Evolutionary conservation across 805 yeast species (phyloP).

Genomic region (Sungouiozyma intestinalis): DNA sequence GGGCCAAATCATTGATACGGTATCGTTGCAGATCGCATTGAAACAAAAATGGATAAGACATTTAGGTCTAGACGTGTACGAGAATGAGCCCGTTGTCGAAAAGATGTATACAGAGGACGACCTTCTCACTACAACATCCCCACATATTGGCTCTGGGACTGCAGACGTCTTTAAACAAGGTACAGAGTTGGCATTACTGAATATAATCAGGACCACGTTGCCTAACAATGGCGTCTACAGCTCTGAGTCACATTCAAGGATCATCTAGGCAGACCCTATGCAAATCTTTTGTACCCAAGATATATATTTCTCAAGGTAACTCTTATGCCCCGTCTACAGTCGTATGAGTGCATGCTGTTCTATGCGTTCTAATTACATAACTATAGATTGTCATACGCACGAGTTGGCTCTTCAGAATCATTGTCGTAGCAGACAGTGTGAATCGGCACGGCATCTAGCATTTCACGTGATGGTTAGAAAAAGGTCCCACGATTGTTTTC

Average conservation of each 20-base stretch:
- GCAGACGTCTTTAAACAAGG: conserved; percentile 35
- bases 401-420: no score
- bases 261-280: conserved; percentile 1
- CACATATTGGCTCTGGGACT: conserved; percentile 56
- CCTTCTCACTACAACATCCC: conserved; percentile 37
- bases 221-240: neutral
- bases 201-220: conserved; percentile 9
- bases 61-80: conserved; percentile 53
- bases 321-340: no score
- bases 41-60: conserved; percentile 38
- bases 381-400: no score
- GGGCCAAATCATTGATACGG: conserved; percentile 44
- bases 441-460: neutral
- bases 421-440: no score
- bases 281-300: no score
- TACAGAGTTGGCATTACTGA: conserved; percentile 26
- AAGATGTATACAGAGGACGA: conserved; percentile 11
- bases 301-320: no score
- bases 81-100: conserved; percentile 40
- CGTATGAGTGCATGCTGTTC: no score
- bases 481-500: no score
- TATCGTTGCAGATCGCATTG: conserved; percentile 36
- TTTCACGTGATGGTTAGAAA: neutral
- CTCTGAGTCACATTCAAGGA: conserved; percentile 2
- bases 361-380: no score